Percentiles rank a stretch among this genome's conserved stretches.
Evolutionary conservation across 306 rosid genomes (phyloP).

Genomic region (Inga leiocalycina): DNA sequence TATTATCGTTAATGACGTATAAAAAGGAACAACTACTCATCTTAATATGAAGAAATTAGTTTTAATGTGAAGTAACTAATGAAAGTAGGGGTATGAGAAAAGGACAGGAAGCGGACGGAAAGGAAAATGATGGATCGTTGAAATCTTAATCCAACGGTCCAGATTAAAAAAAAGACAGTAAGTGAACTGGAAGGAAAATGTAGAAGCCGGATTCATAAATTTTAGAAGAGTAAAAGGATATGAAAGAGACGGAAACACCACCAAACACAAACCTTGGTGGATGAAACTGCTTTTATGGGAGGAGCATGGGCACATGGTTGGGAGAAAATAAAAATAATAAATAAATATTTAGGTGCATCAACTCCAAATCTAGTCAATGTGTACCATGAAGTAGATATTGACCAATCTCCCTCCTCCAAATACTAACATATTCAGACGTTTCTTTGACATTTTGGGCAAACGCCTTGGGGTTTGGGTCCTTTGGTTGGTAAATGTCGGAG

Average conservation of each 20-base stretch:
- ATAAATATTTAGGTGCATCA: background rate
- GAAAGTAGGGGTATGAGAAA: background rate
- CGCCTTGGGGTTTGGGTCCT: background rate
- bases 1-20: too few species aligned
- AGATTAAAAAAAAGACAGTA: too few species aligned
- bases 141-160: too few species aligned
- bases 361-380: background rate
- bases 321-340: background rate
- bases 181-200: too few species aligned
- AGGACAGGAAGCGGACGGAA: too few species aligned
- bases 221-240: background rate
- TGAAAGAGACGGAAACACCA: background rate
- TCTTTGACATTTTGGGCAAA: background rate
- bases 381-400: background rate
- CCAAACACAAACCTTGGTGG: background rate
- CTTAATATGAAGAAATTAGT: too few species aligned
- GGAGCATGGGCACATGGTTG: background rate
- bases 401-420: background rate
- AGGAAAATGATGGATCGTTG: too few species aligned
- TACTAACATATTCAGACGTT: background rate
- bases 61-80: too few species aligned
- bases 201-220: background rate
- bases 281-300: background rate
- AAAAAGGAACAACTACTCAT: too few species aligned
- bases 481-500: constrained; percentile 1